Base-by-base conservation (phyloP, 768 basidiomycete species). In the Hemileccinum rubropunctum region DNA sequence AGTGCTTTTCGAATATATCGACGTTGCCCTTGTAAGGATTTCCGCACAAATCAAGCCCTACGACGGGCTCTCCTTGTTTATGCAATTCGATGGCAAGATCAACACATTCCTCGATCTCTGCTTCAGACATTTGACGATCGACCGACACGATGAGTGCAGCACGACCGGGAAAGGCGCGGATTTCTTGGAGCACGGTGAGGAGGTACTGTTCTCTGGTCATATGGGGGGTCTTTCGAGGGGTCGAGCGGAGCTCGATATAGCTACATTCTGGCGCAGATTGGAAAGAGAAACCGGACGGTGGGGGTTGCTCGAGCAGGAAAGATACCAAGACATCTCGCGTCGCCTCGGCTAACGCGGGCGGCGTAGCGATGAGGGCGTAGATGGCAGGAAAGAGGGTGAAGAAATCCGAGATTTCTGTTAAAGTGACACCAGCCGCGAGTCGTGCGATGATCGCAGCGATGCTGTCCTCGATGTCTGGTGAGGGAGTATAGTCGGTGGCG, bases 201-300 rank as follows among this genome's bases (percentile, higher is more conserved):
- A 93, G 67, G 62, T 93, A 94, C 37, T 71, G 63, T 50, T 73
- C 66, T 9, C 82, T 72, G 7, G 72, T 74, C 84, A 91, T 88
- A 5, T 73, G 56, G 0, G 64, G 48, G 0, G 82, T 87, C 61
- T 62, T 70, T 38, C 83, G 76, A 0, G 90, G 91, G 0, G 87
- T 91, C 10, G 83, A 83, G n/a, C 91, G 81, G n/a, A 93, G 76
- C 61, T 93, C 91, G 30, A 94, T 73, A 60, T 91, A 91, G 4
- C 68, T 67, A 51, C 85, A 91, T 47, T 88, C 79, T 0, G 83
- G 74, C 53, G 20, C 73, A 18, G 58, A 53, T 12, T 45, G 42
- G 39, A 52, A 64, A 68, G 33, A 73, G 73, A 42, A 67, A 9
- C 56, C 66, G 14, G 54, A 2, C 3, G 63, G 63, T 13, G 63